Conservation (phyloP, 805 yeast species). For the Komagataella pseudopastoris region DNA sequence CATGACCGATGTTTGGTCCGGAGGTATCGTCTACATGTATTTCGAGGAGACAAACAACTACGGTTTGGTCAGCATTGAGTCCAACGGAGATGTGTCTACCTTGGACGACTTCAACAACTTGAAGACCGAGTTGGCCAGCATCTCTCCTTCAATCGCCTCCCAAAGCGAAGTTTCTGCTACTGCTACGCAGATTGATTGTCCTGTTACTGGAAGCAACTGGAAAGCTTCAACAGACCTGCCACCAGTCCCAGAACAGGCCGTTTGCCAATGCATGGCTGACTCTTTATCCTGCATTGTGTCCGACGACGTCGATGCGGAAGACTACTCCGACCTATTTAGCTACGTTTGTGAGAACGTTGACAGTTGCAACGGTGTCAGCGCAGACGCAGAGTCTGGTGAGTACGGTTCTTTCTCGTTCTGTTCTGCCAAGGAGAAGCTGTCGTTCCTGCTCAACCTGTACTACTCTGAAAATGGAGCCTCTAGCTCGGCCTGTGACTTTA, state of each 20-base stretch:
- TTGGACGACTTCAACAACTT: conserved; percentile 51
- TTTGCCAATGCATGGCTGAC: conserved; percentile 49
- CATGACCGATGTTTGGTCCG: conserved; percentile 81
- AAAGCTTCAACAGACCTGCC: conserved; percentile 55
- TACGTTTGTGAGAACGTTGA: conserved; percentile 39
- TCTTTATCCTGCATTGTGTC: conserved; percentile 49
- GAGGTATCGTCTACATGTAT: conserved; percentile 84
- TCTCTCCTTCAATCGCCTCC: conserved; percentile 39
- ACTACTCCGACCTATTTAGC: conserved; percentile 47
- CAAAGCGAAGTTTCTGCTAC: conserved; percentile 25
- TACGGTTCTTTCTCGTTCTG: conserved; percentile 73
- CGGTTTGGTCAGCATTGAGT: conserved; percentile 51
- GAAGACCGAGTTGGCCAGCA: conserved; percentile 38
- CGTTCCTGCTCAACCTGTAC: conserved; percentile 54
- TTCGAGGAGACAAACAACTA: conserved; percentile 64
- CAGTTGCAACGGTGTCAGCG: conserved; percentile 46
- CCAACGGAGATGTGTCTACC: conserved; percentile 36
- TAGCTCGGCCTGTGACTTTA: conserved; percentile 49
- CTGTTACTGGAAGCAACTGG: conserved; percentile 45
- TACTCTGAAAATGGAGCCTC: conserved; percentile 31
- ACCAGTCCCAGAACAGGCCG: conserved; percentile 58
- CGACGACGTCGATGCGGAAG: conserved; percentile 35
- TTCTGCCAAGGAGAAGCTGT: conserved; percentile 46
- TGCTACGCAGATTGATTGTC: conserved; percentile 42
- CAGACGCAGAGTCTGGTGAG: conserved; percentile 48